These are phyloP conservation scores for Thyridium curvatum DNA, from an alignment of 2,329 filamentous ascomycete species.

Conservation along the genomic window DNA sequence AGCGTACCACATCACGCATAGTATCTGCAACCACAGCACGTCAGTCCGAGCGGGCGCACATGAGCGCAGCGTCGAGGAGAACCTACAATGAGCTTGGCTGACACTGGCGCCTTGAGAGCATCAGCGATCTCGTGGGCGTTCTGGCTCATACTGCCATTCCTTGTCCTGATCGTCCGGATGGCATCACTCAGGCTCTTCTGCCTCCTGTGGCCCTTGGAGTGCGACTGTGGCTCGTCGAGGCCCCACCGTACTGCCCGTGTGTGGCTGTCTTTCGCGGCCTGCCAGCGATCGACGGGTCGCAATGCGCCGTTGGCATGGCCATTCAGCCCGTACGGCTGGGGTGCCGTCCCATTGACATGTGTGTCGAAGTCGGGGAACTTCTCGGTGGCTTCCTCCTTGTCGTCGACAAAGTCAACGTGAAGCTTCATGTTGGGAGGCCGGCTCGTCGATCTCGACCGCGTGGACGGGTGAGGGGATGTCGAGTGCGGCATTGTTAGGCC, in stretches of 20 bases:
- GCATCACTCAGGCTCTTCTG: constrained; percentile 61
- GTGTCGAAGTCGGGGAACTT: constrained; percentile 53
- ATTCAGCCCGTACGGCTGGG: constrained; percentile 18
- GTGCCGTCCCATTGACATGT: constrained; percentile 11
- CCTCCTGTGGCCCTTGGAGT: constrained; percentile 48
- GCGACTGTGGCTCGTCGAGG: constrained; percentile 7
- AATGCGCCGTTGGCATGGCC: constrained; percentile 16
- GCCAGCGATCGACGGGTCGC: constrained; percentile 48
- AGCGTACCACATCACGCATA: constrained; percentile 90
- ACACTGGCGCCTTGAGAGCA: constrained; percentile 83
- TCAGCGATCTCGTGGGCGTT: constrained; percentile 92
- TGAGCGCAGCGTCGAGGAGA: background rate
- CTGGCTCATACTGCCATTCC: constrained; percentile 81
- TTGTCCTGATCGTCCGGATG: constrained; percentile 72
- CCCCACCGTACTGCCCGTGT: constrained; percentile 21
- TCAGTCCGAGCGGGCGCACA: background rate
- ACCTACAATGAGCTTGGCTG: constrained; percentile 77
- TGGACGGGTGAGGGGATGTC: constrained; percentile 20
- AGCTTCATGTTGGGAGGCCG: constrained; percentile 20
- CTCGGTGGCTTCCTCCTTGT: constrained; percentile 23
- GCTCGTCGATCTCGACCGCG: constrained; percentile 25
- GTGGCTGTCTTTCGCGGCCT: constrained; percentile 47
- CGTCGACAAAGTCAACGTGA: constrained; percentile 15
- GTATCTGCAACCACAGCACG: constrained; percentile 47
- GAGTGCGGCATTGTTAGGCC: constrained; percentile 30